Conservation (phyloP, 129 eudicot genomes). For the Flaveria ramosissima region DNA sequence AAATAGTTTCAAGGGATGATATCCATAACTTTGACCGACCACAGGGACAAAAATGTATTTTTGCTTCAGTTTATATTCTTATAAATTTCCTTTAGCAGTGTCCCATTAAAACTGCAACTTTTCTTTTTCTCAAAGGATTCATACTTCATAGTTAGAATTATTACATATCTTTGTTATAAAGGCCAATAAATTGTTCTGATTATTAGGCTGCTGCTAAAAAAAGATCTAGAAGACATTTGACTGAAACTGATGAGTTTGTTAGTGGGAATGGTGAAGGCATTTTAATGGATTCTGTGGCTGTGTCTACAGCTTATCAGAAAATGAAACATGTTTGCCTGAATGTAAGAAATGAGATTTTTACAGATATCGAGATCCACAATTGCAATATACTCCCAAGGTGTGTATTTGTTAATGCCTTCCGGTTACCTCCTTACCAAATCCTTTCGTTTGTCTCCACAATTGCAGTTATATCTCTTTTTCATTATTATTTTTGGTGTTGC, state of each 20-base stretch:
- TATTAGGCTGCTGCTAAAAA: conserved; percentile 78
- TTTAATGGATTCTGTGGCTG: conserved; percentile 57
- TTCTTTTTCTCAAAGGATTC: background rate
- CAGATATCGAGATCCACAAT: conserved; percentile 81
- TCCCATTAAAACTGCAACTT: background rate
- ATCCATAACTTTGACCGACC: background rate
- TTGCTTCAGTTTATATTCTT: background rate
- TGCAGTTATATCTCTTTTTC: background rate
- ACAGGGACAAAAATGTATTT: background rate
- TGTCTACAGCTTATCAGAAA: conserved; percentile 71
- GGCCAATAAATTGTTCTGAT: conserved; percentile 4
- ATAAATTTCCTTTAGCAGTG: background rate
- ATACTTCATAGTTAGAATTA: background rate
- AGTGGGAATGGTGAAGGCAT: conserved; percentile 63
- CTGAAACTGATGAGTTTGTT: conserved; percentile 77
- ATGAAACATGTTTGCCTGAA: conserved; percentile 75
- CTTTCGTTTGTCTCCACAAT: background rate
- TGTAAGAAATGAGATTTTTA: conserved; percentile 66
- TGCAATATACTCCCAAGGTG: conserved; percentile 85
- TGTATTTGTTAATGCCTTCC: background rate
- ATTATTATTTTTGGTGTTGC: conserved; percentile 23
- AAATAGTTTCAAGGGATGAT: background rate
- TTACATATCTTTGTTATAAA: conserved; percentile 4
- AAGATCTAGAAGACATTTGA: conserved; percentile 75
- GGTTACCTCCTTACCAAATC: background rate